Conservation (phyloP, 306 rosid species). For the Begonia fuchsioides region DNA sequence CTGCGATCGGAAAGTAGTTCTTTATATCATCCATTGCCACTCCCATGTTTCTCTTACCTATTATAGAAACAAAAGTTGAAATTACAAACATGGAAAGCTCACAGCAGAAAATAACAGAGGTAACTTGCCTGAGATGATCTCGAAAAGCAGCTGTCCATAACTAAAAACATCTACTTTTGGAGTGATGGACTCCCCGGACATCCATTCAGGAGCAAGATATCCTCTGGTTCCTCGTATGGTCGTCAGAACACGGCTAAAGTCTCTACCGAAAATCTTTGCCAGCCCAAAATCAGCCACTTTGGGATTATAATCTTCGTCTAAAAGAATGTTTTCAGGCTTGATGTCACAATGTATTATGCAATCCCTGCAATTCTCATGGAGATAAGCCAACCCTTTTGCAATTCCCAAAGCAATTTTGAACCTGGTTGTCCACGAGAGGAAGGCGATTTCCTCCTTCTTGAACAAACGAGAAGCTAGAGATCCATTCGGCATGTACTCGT, state of each 20-base stretch:
- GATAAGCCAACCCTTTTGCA: constrained; percentile 29
- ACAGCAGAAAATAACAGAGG: too few species aligned
- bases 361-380: constrained; percentile 28
- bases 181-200: constrained; percentile 26
- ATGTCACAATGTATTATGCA: constrained; percentile 36
- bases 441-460: neutral
- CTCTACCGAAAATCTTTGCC: constrained; percentile 25
- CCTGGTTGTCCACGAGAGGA: constrained; percentile 22
- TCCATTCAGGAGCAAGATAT: constrained; percentile 37
- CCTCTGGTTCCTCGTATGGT: constrained; percentile 42
- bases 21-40: constrained; percentile 10
- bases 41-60: constrained; percentile 24
- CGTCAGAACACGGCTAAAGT: constrained; percentile 27
- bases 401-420: constrained; percentile 23
- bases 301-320: constrained; percentile 19
- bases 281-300: constrained; percentile 34
- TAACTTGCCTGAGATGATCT: constrained; percentile 13
- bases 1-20: constrained; percentile 19
- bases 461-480: constrained; percentile 26
- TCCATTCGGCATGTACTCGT: constrained; percentile 27
- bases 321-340: constrained; percentile 36
- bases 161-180: constrained; percentile 35
- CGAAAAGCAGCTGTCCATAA: constrained; percentile 27
- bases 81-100: too few species aligned
- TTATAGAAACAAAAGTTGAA: too few species aligned